These are phyloP conservation scores for Tulasnella sp. DNA, from an alignment of 768 basidiomycete species.

Conservation along the genomic window DNA sequence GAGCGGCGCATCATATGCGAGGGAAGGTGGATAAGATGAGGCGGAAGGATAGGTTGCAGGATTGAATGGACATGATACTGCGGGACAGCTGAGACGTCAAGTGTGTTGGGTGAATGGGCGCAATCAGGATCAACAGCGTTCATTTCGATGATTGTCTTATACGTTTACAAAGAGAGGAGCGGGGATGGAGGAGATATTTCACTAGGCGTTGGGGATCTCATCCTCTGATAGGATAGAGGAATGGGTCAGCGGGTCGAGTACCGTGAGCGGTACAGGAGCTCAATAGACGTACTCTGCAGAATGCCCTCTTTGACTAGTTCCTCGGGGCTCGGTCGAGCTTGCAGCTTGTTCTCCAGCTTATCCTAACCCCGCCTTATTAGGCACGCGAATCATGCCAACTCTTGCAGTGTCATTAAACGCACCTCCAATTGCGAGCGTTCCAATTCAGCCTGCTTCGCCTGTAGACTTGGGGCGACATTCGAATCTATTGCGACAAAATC, in stretches of 20 bases:
- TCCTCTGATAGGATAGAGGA: too few species aligned
- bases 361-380: constrained; percentile 33
- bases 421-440: constrained; percentile 57
- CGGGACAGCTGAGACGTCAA: too few species aligned
- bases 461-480: constrained; percentile 48
- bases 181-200: too few species aligned
- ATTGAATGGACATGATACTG: background rate
- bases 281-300: too few species aligned
- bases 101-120: too few species aligned
- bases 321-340: constrained; percentile 46
- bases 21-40: background rate
- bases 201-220: too few species aligned
- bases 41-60: constrained; percentile 1
- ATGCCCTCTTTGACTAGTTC: constrained; percentile 45
- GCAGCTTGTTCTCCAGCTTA: constrained; percentile 51
- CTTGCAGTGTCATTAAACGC: too few species aligned
- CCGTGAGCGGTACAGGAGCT: too few species aligned
- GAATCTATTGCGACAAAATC: constrained; percentile 38
- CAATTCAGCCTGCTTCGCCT: constrained; percentile 49
- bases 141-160: too few species aligned
- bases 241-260: too few species aligned
- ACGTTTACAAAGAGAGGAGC: too few species aligned
- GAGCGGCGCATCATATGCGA: constrained; percentile 34
- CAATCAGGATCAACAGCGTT: too few species aligned
- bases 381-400: background rate